A percentile compares a stretch with the other conserved stretches of the same genome.
Conservation (phyloP, 2,329 filamentous ascomycete species). For the Exophiala dermatitidis region DNA sequence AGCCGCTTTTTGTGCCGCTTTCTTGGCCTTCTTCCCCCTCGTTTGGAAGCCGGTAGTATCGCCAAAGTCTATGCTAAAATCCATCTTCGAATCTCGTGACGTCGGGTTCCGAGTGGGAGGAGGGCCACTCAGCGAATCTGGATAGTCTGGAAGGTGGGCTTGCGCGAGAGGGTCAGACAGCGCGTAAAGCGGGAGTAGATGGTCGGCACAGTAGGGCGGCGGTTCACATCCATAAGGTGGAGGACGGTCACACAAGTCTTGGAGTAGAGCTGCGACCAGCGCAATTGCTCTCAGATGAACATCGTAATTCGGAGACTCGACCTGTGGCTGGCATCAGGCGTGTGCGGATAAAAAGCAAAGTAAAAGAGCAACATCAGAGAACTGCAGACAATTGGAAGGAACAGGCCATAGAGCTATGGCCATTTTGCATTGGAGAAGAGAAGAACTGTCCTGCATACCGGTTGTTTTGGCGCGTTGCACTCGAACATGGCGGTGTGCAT, state of each 20-base stretch:
- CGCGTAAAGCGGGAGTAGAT: constrained; percentile 43
- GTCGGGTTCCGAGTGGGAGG: not conserved
- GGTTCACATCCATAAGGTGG: constrained; percentile 29
- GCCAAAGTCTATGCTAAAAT: constrained; percentile 37
- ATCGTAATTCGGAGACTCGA: constrained; percentile 4
- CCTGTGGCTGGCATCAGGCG: constrained; percentile 14
- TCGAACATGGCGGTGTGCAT: constrained; percentile 26
- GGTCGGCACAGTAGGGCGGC: constrained; percentile 40
- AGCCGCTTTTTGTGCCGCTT: constrained; percentile 39
- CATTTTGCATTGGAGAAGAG: constrained; percentile 17
- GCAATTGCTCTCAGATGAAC: constrained; percentile 22
- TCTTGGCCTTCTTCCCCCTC: constrained; percentile 41
- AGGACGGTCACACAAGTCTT: constrained; percentile 15
- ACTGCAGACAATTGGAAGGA: not conserved
- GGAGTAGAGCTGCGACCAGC: constrained; percentile 26
- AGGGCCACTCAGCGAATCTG: not conserved
- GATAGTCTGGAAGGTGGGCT: constrained; percentile 12
- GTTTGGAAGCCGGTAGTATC: constrained; percentile 27
- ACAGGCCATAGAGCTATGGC: constrained; percentile 9
- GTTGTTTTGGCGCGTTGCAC: constrained; percentile 22
- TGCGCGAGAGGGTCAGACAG: constrained; percentile 35
- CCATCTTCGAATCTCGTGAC: constrained; percentile 13
- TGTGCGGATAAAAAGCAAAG: not conserved
- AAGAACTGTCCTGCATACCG: constrained; percentile 25
- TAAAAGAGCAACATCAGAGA: not conserved